Evolutionary conservation across 495 filamentous ascomycete genomes (phyloP), one percentile per base, ranked within the genome.

Genomic region (Daldinia grandis): DNA sequence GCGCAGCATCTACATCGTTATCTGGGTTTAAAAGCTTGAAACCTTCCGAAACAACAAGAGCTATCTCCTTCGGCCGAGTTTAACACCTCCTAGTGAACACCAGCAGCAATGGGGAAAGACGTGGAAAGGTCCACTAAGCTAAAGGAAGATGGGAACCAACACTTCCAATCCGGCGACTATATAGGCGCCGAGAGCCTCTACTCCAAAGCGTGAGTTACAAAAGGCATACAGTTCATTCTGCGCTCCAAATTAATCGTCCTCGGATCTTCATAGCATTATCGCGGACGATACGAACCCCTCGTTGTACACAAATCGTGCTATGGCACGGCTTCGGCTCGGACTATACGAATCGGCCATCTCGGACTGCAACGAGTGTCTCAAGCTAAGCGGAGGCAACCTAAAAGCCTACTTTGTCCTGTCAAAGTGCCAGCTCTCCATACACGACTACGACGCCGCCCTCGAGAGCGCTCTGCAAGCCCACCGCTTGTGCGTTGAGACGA

Each of bases 361-460:
- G 38, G 95, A 98, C 79, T 94, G 94, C 71, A 77, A 90, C 24
- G 81, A 84, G 42, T 90, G 91, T 56, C 90, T 99, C 63, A 82
- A 88, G 4, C 83, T 97, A 6, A 80, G 85, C 59, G 77, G 84
- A 38, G 80, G 86, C 47, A 89, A 87, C 71, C 81, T 97, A 74
- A 99, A 99, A 81, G 94, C 91, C 12, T 87, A 87, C 80, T 94
- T 89, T 74, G 91, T 93, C 80, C 88, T 97, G 9, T 90, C 93
- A 4, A 91, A 95, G 76, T 93, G 93, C 4, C 90, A 96, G 68
- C 85, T 97, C 21, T 86, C 85, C 1, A 84, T 98, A 2, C 80
- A 88, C 63, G 88, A 91, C 70, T 91, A 90, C 24, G 87, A 91
- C 65, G 91, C 92, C 70, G 93, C 95, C 0, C 85, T 94, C 28